Percentiles rank a stretch among this genome's conserved stretches.
phyloP scores from a whole-genome alignment of 345 rosid species.

The Brassica cretica region DNA sequence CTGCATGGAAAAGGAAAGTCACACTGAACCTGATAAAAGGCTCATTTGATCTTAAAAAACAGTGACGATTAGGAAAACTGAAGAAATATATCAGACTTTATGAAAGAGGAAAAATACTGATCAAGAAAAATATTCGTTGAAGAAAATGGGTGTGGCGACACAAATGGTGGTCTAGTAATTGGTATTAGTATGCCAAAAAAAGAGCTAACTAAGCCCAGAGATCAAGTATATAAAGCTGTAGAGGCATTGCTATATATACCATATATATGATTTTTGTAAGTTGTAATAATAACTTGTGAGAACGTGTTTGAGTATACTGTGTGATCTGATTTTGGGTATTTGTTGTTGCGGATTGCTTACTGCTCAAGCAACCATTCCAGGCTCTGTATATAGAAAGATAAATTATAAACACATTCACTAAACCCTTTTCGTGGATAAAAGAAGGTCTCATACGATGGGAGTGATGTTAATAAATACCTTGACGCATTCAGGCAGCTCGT shows the following conservation, averaged over 20 bases:
- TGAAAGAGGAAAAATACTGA: not conserved
- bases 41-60: not conserved
- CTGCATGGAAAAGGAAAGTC: not conserved
- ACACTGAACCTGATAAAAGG: not conserved
- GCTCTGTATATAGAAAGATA: conserved; percentile 47
- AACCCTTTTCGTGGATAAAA: not conserved
- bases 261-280: conserved; percentile 14
- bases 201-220: conserved; percentile 4
- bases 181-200: conserved; percentile 5
- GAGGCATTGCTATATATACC: conserved; percentile 20
- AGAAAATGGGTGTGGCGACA: conserved; percentile 10
- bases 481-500: conserved; percentile 73
- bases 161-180: conserved; percentile 17
- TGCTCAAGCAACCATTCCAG: conserved; percentile 61
- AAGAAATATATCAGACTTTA: not conserved
- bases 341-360: conserved; percentile 27
- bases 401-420: not conserved
- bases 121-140: not conserved
- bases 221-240: conserved; percentile 21
- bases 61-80: not conserved
- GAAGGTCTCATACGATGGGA: not conserved
- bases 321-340: conserved; percentile 14
- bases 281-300: conserved; percentile 32
- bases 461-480: conserved; percentile 47
- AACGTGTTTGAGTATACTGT: conserved; percentile 22